phyloP scores from a whole-genome alignment of 106 monocot genomes.

The Vanilla planifolia region DNA sequence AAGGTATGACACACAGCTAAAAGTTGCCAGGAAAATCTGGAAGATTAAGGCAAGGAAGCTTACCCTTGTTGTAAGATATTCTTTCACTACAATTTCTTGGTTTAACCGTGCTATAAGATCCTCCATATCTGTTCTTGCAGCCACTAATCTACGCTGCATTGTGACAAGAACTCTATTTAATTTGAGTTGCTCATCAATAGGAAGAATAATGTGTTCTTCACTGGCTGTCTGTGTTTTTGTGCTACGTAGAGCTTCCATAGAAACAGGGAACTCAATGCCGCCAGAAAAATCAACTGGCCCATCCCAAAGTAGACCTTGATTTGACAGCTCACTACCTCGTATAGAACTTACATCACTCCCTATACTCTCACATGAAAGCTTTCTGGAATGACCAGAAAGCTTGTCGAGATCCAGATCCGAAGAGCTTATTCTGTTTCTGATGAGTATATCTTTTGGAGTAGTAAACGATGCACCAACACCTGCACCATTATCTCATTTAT shows the following conservation, averaged over 20 bases:
- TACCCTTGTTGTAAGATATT: constrained; percentile 81
- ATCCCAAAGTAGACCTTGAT: constrained; percentile 46
- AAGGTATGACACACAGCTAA: not conserved
- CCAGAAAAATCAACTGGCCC: constrained; percentile 33
- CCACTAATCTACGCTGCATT: constrained; percentile 59
- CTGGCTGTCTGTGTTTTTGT: constrained; percentile 18
- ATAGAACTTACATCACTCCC: constrained; percentile 84
- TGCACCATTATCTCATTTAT: constrained; percentile 5
- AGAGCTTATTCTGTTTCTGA: constrained; percentile 19
- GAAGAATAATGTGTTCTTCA: constrained; percentile 52
- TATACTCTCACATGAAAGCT: constrained; percentile 73
- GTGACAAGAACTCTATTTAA: constrained; percentile 67
- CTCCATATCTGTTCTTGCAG: constrained; percentile 90
- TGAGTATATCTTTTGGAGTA: constrained; percentile 14
- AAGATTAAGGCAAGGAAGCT: not conserved
- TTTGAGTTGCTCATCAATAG: constrained; percentile 65
- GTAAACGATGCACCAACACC: constrained; percentile 19
- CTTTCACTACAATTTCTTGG: constrained; percentile 88
- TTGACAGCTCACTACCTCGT: constrained; percentile 64
- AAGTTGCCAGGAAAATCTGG: not conserved
- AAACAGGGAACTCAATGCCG: constrained; percentile 25
- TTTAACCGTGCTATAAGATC: constrained; percentile 85
- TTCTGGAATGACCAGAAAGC: constrained; percentile 51
- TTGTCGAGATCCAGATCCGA: constrained; percentile 43
- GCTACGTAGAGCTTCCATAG: constrained; percentile 20